Evolutionary conservation across 106 monocot genomes (phyloP), one percentile per base, ranked within the genome.

Genomic region (Gastrodia elata): DNA sequence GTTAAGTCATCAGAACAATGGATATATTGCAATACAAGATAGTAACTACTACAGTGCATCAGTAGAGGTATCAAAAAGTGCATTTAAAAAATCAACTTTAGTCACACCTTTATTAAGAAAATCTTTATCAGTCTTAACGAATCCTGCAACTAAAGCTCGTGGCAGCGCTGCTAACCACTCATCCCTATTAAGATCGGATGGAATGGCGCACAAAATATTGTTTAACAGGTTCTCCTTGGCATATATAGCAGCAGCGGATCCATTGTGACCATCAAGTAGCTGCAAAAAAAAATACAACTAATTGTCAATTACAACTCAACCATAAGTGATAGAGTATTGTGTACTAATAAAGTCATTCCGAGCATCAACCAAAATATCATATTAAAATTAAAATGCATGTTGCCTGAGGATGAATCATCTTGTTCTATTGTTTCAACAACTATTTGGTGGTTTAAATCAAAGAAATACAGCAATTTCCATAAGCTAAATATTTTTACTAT

Each of bases 261-360:
- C 95, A 76, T 95, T 91, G 76, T 95, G 95, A 10, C 95, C 95
- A 86, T 95, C 95, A 85, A 95, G 86, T 72, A 94, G 71, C 94
- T 94, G 86, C 77, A 81, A 28, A 71, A 42, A 28, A 41, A 70
- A 38, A 18, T 7, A 13, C 35, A 72, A 18, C 35, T 28, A 7
- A 13, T 36, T 67, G 67, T 38, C 25, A 67, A 67, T 67, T 38
- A 5, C 20, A 38, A 38, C 37, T 38, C 25, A 67, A 67, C 38
- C n/a, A 5, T 37, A 38, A 38, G 4, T 38, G 61, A 32, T 61
- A 13, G 30, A 30, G 32, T 4, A 61, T 13, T 32, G 28, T 30
- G 61, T 13, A 13, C 26, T n/a, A 57, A 4, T 14, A 67, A 35
- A 67, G 38, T 36, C 4, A 67, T 67, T 67, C 67, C 35, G 18